A percentile compares a stretch with the other conserved stretches of the same genome.
Evolutionary conservation across 2,329 filamentous ascomycete genomes (phyloP).

Genomic region (Colletotrichum lentis): DNA sequence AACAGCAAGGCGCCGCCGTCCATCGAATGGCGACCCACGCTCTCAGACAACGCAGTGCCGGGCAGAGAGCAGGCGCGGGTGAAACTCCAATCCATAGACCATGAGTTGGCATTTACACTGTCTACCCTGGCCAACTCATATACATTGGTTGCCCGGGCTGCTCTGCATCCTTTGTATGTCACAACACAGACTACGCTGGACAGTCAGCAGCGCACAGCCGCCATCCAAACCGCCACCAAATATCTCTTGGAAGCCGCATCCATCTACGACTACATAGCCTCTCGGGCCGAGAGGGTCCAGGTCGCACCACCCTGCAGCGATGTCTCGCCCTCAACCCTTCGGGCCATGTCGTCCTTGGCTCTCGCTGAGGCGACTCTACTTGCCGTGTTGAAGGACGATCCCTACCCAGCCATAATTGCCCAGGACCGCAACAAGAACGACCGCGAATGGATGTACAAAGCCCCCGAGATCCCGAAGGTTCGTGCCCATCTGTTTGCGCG

Average conservation of each 20-base stretch:
- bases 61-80: constrained; percentile 72
- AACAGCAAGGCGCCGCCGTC: constrained; percentile 67
- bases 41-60: constrained; percentile 71
- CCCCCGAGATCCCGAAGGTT: constrained; percentile 87
- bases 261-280: constrained; percentile 76
- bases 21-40: constrained; percentile 85
- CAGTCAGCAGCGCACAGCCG: constrained; percentile 71
- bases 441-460: constrained; percentile 96
- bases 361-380: constrained; percentile 89
- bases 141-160: constrained; percentile 74
- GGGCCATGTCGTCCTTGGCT: constrained; percentile 70
- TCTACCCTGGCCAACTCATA: constrained; percentile 80
- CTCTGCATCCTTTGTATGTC: constrained; percentile 77
- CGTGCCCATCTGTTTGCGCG: constrained; percentile 87
- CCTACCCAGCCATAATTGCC: constrained; percentile 83
- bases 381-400: constrained; percentile 92
- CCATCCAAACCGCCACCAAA: constrained; percentile 78
- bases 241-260: constrained; percentile 80
- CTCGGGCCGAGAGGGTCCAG: constrained; percentile 58
- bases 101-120: constrained; percentile 83
- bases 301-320: constrained; percentile 59
- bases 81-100: constrained; percentile 76
- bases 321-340: constrained; percentile 60
- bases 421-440: constrained; percentile 84
- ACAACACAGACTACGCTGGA: constrained; percentile 68